phyloP scores from a whole-genome alignment of 768 basidiomycete species.

The Podaxis sp. region DNA sequence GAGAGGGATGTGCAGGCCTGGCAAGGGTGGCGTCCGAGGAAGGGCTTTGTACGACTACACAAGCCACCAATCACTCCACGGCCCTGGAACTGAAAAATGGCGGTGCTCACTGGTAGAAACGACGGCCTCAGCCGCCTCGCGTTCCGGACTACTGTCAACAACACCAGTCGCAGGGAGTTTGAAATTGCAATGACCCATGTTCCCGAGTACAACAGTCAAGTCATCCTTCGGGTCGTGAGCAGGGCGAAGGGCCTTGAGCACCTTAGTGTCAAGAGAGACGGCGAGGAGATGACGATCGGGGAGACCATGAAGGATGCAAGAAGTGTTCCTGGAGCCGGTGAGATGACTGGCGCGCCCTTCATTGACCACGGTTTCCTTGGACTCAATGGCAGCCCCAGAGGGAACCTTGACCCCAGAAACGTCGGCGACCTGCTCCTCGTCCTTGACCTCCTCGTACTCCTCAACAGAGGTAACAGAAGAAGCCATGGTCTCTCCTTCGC shows the following conservation, averaged over 20 bases:
- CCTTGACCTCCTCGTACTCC: not conserved
- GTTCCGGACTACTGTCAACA: no score
- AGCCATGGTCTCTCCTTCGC: not conserved
- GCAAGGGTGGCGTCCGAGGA: not conserved
- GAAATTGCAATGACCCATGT: no score
- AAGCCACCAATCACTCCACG: not conserved
- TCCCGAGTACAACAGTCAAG: no score
- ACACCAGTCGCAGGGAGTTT: no score
- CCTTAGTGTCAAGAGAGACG: not conserved
- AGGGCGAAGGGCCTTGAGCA: not conserved
- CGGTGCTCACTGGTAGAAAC: not conserved
- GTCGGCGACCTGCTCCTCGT: not conserved
- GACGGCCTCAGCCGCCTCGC: not conserved
- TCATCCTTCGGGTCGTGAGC: not conserved
- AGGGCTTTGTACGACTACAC: constrained; percentile 1
- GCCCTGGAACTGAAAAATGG: not conserved
- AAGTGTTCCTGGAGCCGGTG: not conserved
- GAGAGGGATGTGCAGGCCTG: not conserved
- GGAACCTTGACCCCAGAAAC: not conserved
- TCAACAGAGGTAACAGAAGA: not conserved
- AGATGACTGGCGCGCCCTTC: not conserved
- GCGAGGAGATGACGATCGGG: not conserved
- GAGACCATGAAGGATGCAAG: not conserved
- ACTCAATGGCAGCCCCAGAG: not conserved
- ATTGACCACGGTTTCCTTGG: not conserved